Base-by-base conservation (phyloP, 208 protist species). In the Eutreptiella sp. region DNA sequence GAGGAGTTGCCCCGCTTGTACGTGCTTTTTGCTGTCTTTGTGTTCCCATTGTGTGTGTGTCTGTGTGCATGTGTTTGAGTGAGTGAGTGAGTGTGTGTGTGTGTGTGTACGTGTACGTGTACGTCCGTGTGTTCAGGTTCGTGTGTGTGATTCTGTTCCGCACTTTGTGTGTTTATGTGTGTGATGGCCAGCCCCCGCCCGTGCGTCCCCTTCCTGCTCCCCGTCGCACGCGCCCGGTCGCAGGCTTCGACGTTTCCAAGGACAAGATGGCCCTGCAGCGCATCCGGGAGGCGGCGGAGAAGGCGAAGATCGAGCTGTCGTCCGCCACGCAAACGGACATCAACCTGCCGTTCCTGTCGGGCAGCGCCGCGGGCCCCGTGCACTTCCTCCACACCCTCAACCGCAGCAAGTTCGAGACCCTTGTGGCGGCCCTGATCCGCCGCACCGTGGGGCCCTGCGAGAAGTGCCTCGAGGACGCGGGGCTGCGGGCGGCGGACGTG, bases 291-390 rank as follows among this genome's bases (percentile, higher is more conserved):
- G 93, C 89, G 16, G 85, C 88, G 31, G 96, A 99, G 81, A 92
- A 91, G 67, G 95, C 94, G 42, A 99, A 99, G 83, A 83, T 79
- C 67, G 83, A 96, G 68, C 81, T 99, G 27, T 98, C 94, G n/a
- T 90, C 83, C 14, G 76, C 81, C 21, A 67, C 73, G 46, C 63
- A 82, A 52, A 90, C 86, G 36, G 84, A 93, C 60, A 82, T 98
- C 60, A 94, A 94, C 76, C 74, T 98, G 26, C 94, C 93, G 42
- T 98, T 91, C 79, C 90, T 98, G 67, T 88, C 83, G n/a, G 75
- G 75, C n/a, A 89, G 89, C 68, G 59, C 78, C 5, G 60, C 73
- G 1, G 88, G 87, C 24, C 73, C 91, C 53, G 83, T 90, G 70
- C 88, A 97, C 76, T 66, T 97, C 21, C 64, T 68, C 27, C 65